These are phyloP conservation scores for Agrocybe praecox DNA, from an alignment of 768 basidiomycete genomes.

Conservation along the genomic window DNA sequence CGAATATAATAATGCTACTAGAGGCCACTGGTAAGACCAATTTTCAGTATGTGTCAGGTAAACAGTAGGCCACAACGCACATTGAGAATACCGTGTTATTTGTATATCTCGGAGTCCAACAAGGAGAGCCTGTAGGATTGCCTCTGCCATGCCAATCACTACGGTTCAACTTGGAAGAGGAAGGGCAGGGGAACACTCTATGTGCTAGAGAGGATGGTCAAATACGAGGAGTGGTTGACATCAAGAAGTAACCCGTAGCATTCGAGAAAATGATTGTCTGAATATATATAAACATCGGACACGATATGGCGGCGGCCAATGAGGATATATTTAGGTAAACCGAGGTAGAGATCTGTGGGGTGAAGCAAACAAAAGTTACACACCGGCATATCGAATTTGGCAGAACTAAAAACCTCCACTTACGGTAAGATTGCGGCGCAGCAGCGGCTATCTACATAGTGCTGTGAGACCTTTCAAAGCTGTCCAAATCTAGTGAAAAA, in stretches of 20 bases:
- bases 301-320: not conserved
- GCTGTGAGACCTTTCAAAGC: not conserved
- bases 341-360: not conserved
- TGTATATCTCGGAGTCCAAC: constrained; percentile 38
- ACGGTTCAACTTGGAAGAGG: not conserved
- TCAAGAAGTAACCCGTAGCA: not conserved
- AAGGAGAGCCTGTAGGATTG: constrained; percentile 4
- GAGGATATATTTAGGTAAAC: not conserved
- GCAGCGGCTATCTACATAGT: not conserved
- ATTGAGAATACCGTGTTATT: constrained; percentile 43
- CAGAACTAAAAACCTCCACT: not conserved
- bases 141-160: not conserved
- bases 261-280: too few species aligned
- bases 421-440: not conserved
- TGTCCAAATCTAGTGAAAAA: not conserved
- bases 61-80: constrained; percentile 27
- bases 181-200: not conserved
- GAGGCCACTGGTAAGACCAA: constrained; percentile 43
- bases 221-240: not conserved
- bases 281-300: not conserved
- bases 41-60: not conserved
- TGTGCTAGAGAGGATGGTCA: not conserved
- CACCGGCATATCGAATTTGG: too few species aligned
- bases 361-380: too few species aligned
- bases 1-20: constrained; percentile 52